Evolutionary conservation across 1,284 basidiomycete species (phyloP).

Genomic region (Salmacisia buchloeana): DNA sequence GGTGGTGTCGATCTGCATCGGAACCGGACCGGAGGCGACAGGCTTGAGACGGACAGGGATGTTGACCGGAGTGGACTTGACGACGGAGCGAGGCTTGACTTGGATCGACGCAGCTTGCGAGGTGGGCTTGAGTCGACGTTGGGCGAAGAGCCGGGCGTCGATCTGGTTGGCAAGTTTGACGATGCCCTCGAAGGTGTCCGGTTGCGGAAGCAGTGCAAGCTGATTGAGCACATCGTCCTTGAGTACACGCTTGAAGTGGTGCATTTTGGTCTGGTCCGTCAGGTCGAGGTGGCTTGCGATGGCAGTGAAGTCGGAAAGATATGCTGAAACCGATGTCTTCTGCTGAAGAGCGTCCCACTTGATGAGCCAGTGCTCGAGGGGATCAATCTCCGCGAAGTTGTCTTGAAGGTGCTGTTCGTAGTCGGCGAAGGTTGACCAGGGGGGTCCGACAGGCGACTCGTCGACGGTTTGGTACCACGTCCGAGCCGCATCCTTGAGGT

Average conservation of each 20-base stretch:
- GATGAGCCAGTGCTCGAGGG: not conserved
- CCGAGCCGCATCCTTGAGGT: not conserved
- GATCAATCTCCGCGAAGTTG: constrained; percentile 1
- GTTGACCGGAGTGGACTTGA: constrained; percentile 1
- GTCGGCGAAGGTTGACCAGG: not conserved
- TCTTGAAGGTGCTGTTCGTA: not conserved
- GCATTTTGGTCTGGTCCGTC: not conserved
- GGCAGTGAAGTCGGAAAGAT: not conserved
- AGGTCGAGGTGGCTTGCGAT: not conserved
- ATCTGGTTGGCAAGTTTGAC: constrained; percentile 9
- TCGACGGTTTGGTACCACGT: not conserved
- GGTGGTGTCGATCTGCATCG: not conserved
- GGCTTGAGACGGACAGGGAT: not conserved
- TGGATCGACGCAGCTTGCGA: not conserved
- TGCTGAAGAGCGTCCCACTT: not conserved
- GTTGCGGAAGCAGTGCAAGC: not conserved
- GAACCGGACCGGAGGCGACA: not conserved
- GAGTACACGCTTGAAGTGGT: constrained; percentile 8
- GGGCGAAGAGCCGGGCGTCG: not conserved
- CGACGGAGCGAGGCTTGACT: not conserved
- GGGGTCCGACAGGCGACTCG: not conserved
- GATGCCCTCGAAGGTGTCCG: not conserved
- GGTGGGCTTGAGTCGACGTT: not conserved
- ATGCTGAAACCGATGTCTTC: not conserved
- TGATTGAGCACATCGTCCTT: constrained; percentile 3